Conservation (phyloP, 352 stramenopile genomes). For the Phytophthora pini region DNA sequence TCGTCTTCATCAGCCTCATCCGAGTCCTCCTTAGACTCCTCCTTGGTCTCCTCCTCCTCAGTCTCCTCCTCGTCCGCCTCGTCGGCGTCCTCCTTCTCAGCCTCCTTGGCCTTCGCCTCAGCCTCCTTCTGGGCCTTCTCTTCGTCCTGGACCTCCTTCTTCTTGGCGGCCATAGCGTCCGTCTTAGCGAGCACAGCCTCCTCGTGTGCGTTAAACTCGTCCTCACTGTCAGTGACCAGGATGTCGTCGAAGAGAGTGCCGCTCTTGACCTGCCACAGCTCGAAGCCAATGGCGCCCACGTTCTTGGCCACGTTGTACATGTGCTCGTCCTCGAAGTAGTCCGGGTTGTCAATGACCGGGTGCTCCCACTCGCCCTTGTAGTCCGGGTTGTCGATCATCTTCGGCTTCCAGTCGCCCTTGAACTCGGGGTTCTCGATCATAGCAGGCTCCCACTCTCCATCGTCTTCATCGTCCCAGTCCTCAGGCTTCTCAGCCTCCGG, state of each 20-base stretch:
- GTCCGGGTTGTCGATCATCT: constrained; percentile 98
- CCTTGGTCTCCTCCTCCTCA: constrained; percentile 32
- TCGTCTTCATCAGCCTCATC: constrained; percentile 29
- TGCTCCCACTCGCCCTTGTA: constrained; percentile 99
- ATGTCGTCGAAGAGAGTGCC: constrained; percentile 99
- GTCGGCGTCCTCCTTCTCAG: constrained; percentile 74
- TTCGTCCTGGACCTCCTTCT: constrained; percentile 81
- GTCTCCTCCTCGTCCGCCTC: constrained; percentile 58
- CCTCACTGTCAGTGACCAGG: constrained; percentile 96
- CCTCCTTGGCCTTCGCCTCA: constrained; percentile 78
- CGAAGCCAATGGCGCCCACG: constrained; percentile 98
- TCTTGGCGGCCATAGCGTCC: constrained; percentile 79
- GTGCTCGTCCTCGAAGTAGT: constrained; percentile 95
- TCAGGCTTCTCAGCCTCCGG: constrained; percentile 97
- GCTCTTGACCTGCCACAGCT: constrained; percentile 99
- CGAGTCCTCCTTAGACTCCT: constrained; percentile 27
- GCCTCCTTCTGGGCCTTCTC: constrained; percentile 74
- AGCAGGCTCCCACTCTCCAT: constrained; percentile 97
- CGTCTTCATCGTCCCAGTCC: constrained; percentile 99
- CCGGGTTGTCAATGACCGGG: constrained; percentile 96
- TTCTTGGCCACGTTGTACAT: constrained; percentile 96
- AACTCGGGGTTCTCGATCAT: constrained; percentile 97
- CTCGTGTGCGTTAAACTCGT: constrained; percentile 97
- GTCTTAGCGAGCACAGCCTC: constrained; percentile 92
- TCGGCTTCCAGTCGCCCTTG: constrained; percentile 98